A percentile compares a stretch with the other conserved stretches of the same genome.
phyloP scores from a whole-genome alignment of 371 early-diverging fungal species.

The Umbelopsis sp. region DNA sequence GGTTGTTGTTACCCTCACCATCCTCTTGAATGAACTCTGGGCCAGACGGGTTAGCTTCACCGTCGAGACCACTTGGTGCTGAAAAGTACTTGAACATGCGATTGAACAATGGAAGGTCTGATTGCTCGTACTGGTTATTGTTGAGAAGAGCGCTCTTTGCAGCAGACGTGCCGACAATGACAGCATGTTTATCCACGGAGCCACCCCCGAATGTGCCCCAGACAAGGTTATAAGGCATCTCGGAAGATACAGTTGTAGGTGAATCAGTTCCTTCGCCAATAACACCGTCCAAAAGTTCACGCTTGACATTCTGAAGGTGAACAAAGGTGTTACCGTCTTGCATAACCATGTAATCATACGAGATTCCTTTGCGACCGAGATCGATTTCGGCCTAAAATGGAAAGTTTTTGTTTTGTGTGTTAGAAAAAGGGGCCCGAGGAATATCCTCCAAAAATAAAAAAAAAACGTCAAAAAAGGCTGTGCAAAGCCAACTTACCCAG shows the following conservation, averaged over 20 bases:
- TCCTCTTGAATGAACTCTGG: constrained; percentile 37
- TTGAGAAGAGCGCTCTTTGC: constrained; percentile 29
- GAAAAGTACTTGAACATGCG: constrained; percentile 39
- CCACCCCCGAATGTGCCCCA: constrained; percentile 36
- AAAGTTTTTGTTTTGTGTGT: constrained; percentile 12
- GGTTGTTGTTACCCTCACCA: constrained; percentile 30
- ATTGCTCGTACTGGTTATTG: constrained; percentile 30
- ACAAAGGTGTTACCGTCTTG: constrained; percentile 45
- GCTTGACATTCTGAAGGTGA: constrained; percentile 30
- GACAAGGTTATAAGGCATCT: constrained; percentile 32
- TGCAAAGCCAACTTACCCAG: constrained; percentile 36
- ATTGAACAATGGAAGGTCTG: constrained; percentile 32
- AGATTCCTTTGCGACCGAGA: constrained; percentile 27
- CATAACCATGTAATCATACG: constrained; percentile 41
- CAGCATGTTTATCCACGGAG: constrained; percentile 24
- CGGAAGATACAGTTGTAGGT: constrained; percentile 28
- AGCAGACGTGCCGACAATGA: constrained; percentile 35
- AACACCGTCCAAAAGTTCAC: constrained; percentile 31
- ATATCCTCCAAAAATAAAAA: neutral
- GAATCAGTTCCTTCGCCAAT: constrained; percentile 36
- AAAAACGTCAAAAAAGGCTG: neutral
- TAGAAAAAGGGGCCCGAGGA: neutral
- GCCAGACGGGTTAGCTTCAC: constrained; percentile 16
- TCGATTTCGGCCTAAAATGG: constrained; percentile 29
- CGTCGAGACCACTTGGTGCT: constrained; percentile 18